phyloP scores from a whole-genome alignment of 176 grass and related monocot species.

The Luzula sylvatica region DNA sequence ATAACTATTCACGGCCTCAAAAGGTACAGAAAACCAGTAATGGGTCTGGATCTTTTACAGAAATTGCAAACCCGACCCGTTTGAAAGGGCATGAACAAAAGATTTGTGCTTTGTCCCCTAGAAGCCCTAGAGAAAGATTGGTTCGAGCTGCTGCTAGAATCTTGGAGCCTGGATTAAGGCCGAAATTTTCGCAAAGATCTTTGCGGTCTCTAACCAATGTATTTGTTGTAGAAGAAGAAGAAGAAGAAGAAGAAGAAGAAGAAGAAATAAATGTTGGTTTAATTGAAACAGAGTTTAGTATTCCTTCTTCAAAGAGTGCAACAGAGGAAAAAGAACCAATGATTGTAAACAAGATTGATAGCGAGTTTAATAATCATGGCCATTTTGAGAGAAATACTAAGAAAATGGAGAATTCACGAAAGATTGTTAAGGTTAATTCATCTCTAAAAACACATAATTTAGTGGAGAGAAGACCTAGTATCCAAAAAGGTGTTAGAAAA shows the following conservation, averaged over 20 bases:
- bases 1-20: conserved; percentile 32
- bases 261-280: conserved; percentile 11
- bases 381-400: not conserved
- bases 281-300: conserved; percentile 6
- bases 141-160: conserved; percentile 61
- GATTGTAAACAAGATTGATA: not conserved
- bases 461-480: not conserved
- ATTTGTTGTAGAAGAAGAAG: not conserved
- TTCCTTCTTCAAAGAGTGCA: conserved; percentile 15
- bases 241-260: conserved; percentile 14
- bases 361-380: not conserved
- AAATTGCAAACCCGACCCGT: not conserved
- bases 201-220: conserved; percentile 18
- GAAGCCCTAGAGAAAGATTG: conserved; percentile 25
- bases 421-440: not conserved
- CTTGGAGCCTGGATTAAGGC: conserved; percentile 41
- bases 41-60: not conserved
- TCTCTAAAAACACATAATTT: not conserved
- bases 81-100: conserved; percentile 32
- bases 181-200: conserved; percentile 14
- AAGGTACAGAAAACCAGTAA: conserved; percentile 71
- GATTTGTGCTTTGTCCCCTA: conserved; percentile 24
- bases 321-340: not conserved
- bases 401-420: conserved; percentile 6
- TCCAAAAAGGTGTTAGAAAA: not conserved